These are phyloP conservation scores for Paxillus ammoniavirescens DNA, from an alignment of 768 basidiomycete species.

Conservation along the genomic window DNA sequence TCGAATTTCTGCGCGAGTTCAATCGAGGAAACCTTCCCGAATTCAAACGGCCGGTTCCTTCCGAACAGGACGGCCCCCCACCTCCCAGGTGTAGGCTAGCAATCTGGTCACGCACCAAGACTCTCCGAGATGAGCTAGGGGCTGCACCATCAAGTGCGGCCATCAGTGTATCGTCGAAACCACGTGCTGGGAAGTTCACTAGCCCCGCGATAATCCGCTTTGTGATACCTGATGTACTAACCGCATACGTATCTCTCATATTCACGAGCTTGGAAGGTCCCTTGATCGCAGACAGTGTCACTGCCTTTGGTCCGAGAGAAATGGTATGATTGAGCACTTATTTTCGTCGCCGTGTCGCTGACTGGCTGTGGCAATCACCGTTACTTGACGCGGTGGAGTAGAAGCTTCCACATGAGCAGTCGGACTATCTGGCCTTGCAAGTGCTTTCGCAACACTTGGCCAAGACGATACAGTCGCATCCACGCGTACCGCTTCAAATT, in stretches of 20 bases:
- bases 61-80: neutral
- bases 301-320: conserved; percentile 75
- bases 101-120: conserved; percentile 48
- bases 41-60: neutral
- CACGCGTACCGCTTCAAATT: conserved; percentile 49
- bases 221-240: conserved; percentile 62
- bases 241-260: conserved; percentile 57
- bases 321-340: conserved; percentile 37
- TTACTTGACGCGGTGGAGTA: conserved; percentile 20
- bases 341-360: conserved; percentile 2
- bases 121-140: conserved; percentile 11
- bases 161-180: conserved; percentile 4
- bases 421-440: conserved; percentile 63
- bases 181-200: conserved; percentile 13
- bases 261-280: conserved; percentile 33
- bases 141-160: neutral
- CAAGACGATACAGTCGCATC: conserved; percentile 54
- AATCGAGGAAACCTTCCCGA: conserved; percentile 37
- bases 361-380: neutral
- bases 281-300: conserved; percentile 60
- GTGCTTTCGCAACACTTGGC: conserved; percentile 66
- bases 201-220: conserved; percentile 50
- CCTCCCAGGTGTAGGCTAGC: conserved; percentile 41
- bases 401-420: conserved; percentile 70
- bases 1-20: conserved; percentile 56